These are phyloP conservation scores for Backusella mclennaniae DNA, from an alignment of 192 early-diverging fungal species.

Conservation along the genomic window DNA sequence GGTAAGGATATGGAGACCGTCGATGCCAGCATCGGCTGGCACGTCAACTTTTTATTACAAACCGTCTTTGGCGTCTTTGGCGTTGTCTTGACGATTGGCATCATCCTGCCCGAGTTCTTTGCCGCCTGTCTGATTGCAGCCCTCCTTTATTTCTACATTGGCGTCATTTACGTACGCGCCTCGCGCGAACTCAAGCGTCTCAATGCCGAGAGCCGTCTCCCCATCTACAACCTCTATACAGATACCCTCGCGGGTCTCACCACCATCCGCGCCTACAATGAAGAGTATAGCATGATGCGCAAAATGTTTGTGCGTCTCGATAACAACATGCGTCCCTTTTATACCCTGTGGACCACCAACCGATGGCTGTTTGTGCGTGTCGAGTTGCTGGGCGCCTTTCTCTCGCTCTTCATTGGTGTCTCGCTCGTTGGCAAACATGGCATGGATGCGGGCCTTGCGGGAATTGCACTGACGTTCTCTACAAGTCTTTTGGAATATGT, in stretches of 20 bases:
- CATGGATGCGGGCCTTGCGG: slow-evolving; percentile 81
- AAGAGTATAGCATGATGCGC: slow-evolving; percentile 59
- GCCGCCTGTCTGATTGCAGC: slow-evolving; percentile 15
- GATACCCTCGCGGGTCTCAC: slow-evolving; percentile 60
- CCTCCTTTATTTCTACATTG: slow-evolving; percentile 26
- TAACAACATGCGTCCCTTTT: slow-evolving; percentile 78
- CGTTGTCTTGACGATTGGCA: slow-evolving; percentile 43
- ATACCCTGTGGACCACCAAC: slow-evolving; percentile 78
- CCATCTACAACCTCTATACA: slow-evolving; percentile 65
- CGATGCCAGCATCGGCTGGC: slow-evolving; percentile 48
- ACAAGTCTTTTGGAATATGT: slow-evolving; percentile 71
- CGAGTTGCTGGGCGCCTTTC: slow-evolving; percentile 21
- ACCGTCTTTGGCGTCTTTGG: slow-evolving; percentile 41
- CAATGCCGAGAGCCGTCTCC: slow-evolving; percentile 68
- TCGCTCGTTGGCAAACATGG: slow-evolving; percentile 54
- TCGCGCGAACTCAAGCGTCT: slow-evolving; percentile 79
- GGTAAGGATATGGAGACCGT: slow-evolving; percentile 79
- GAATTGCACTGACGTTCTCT: slow-evolving; percentile 79
- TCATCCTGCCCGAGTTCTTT: slow-evolving; percentile 49
- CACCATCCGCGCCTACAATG: slow-evolving; percentile 80
- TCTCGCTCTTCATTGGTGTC: slow-evolving; percentile 45
- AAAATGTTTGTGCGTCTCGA: slow-evolving; percentile 59
- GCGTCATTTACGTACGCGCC: slow-evolving; percentile 23
- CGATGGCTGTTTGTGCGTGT: slow-evolving; percentile 32
- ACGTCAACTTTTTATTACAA: slow-evolving; percentile 42